Evolutionary conservation across 768 basidiomycete genomes (phyloP), one percentile per base, ranked within the genome.

Genomic region (Pleurotus cornucopiae): DNA sequence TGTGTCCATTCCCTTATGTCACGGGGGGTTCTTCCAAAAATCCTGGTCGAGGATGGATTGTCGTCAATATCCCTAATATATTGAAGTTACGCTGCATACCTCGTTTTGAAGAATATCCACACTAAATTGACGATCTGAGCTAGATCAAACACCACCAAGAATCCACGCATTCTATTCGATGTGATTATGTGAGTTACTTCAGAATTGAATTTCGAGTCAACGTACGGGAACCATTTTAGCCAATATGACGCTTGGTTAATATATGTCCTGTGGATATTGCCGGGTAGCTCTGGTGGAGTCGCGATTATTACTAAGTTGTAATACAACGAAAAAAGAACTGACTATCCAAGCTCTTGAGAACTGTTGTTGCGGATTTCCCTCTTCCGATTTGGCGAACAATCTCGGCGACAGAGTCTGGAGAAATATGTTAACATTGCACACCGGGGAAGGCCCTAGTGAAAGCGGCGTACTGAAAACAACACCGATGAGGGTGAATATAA

Each of bases 51-150:
- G 34, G 6, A 37, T 9, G 14, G 30, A 2, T 34, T 7, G 7
- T 11, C 1, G 11, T 11, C 30, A 34, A 9, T 11, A 34, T 34
- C 3, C 11, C 2, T 34, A 9, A 7, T 4, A 23, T 12, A 0
- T 16, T 34, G 5, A 13, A 25, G 1, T 25, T 25, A 25, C 23
- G 41, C 54, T 2, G 73, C 84, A 39, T 65, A 91, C 89, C 75
- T 83, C 16, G 89, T 94, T 73, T 86, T 88, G 76, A 95, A 77
- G n/a, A 84, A 88, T 41, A 89, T 77, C 82, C 85, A 89, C 37
- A 94, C 63, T 21, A 99, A 78, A 66, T 97, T 97, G 72, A 98
- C 70, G 49, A 98, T 84, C 71, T 99, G 97, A 5, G 97, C 96
- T 34, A 95, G 75, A 66, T 93, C 91, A 63, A 94, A 92, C 52